Evolutionary conservation across 352 stramenopile genomes (phyloP).

Genomic region (Globisporangium mamillatum): DNA sequence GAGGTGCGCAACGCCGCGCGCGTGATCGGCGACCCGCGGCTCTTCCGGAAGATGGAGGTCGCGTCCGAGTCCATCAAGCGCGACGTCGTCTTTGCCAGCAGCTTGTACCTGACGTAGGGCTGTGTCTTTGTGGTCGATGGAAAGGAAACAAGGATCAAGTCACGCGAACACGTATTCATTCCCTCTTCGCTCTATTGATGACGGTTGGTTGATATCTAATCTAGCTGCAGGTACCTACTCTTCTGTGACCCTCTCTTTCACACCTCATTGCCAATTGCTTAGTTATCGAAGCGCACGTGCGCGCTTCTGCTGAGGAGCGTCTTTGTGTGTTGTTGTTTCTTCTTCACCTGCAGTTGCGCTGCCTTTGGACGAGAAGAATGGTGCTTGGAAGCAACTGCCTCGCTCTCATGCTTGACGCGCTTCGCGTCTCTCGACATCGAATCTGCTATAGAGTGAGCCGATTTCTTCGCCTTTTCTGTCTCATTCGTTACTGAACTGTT

Average conservation of each 20-base stretch:
- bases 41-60: constrained; percentile 98
- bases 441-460: not conserved
- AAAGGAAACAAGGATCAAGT: not conserved
- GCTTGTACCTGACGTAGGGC: constrained; percentile 88
- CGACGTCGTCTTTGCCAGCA: constrained; percentile 97
- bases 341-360: not conserved
- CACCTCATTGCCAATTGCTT: not conserved
- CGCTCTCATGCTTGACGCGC: constrained; percentile 1
- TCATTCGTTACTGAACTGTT: not conserved
- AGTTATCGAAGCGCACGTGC: constrained; percentile 41
- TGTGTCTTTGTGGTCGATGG: not conserved
- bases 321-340: constrained; percentile 12
- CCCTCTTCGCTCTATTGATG: constrained; percentile 7
- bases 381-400: not conserved
- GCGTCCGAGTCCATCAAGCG: constrained; percentile 96
- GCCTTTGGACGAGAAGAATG: not conserved
- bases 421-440: not conserved
- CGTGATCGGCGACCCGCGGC: constrained; percentile 92
- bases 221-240: not conserved
- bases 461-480: constrained; percentile 13
- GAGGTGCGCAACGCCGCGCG: constrained; percentile 96
- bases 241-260: not conserved
- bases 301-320: constrained; percentile 4
- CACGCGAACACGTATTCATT: not conserved
- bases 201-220: constrained; percentile 4